phyloP scores from a whole-genome alignment of 176 grass and related monocot genomes.

The Zea luxurians region DNA sequence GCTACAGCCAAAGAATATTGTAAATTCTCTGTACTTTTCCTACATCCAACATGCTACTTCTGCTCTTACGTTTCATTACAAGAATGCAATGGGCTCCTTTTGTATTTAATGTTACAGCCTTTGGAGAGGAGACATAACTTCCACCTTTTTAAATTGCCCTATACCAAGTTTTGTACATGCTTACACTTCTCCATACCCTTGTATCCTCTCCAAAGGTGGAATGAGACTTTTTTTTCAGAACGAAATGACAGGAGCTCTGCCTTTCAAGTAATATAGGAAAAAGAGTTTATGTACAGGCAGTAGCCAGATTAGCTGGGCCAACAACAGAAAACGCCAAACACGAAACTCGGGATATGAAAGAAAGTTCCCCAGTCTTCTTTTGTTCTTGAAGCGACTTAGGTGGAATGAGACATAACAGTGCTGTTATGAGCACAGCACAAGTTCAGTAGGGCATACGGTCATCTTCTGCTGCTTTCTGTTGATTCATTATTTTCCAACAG shows the following conservation, averaged over 20 bases:
- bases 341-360: no score
- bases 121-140: not conserved
- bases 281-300: no score
- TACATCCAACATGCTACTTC: slow-evolving; percentile 19
- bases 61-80: not conserved
- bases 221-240: no score
- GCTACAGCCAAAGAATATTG: slow-evolving; percentile 22
- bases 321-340: no score
- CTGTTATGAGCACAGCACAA: not conserved
- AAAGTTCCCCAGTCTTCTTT: no score
- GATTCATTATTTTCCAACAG: slow-evolving; percentile 10
- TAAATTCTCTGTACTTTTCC: slow-evolving; percentile 33
- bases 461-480: not conserved
- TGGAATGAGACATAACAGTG: not conserved
- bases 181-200: not conserved
- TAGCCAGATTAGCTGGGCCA: no score
- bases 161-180: not conserved
- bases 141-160: slow-evolving; percentile 1
- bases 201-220: no score
- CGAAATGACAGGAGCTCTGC: no score
- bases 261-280: no score
- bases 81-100: not conserved
- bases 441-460: not conserved
- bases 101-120: not conserved
- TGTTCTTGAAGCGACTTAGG: not conserved